Evolutionary conservation across 169 alveolate genomes (phyloP), one percentile per base, ranked within the genome.

Genomic region (Eimeria acervulina): DNA sequence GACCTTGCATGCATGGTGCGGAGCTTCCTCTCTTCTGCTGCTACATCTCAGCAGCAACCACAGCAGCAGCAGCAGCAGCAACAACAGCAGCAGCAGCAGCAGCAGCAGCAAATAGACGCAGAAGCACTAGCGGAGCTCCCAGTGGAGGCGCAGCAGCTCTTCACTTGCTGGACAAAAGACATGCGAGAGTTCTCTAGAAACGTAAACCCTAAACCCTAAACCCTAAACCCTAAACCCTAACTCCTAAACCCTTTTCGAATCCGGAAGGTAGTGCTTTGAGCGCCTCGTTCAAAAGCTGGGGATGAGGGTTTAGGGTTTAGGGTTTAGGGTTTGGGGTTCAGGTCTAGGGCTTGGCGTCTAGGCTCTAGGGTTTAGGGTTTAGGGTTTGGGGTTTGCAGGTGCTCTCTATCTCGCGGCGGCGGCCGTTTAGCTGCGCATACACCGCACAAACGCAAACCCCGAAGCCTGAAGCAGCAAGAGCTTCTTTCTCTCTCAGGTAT

Each of bases 331-430:
- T 55, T 55, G 2, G 66, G 66, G 66, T 17, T 55, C 2, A 17
- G 66, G 66, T 55, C 26, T 55, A 55, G 66, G 26, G 66, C n/a
- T 2, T 17, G 66, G 66, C 2, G 66, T 7, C 26, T 55, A 55
- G 68, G 68, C n/a, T 59, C 17, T 59, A 59, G 68, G 68, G 31
- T 55, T 59, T 59, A 59, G 68, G 68, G 68, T 59, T 59, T 59
- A 59, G 68, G 68, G 68, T 70, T 28, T 70, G 81, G 81, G 81
- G 81, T 70, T 28, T 70, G 81, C 81, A 70, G 81, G 17, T 70
- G 3, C 81, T 70, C 1, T n/a, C 81, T 13, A 12, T 23, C 6
- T 28, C 81, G n/a, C 10, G 51, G 42, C 38, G 51, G 12, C 47
- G 81, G 44, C 81, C 81, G 6, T 70, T 70, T 26, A 70, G 81